Conservation (phyloP, 495 filamentous ascomycete genomes). For the Evansstolkia leycettana region DNA sequence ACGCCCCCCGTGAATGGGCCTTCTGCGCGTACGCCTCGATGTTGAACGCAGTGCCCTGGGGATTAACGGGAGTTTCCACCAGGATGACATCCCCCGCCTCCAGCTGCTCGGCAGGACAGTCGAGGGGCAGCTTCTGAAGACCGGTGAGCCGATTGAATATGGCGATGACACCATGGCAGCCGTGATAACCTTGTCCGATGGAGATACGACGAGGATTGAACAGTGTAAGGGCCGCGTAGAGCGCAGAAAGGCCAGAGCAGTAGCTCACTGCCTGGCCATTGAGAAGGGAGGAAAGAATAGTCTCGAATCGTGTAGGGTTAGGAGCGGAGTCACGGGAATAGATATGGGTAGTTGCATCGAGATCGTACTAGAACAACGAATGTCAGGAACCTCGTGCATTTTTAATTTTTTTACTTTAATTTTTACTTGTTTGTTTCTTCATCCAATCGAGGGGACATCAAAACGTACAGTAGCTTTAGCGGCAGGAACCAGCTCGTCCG, state of each 20-base stretch:
- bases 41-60: constrained; percentile 64
- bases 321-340: constrained; percentile 73
- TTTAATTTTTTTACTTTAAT: too few relatives aligned
- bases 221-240: constrained; percentile 68
- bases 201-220: constrained; percentile 68
- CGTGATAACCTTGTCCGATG: constrained; percentile 81
- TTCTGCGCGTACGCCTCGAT: constrained; percentile 55
- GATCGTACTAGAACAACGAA: constrained; percentile 9
- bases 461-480: constrained; percentile 13
- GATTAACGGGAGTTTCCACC: constrained; percentile 87
- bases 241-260: constrained; percentile 72
- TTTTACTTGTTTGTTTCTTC: too few relatives aligned
- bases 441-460: neutral
- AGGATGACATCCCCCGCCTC: constrained; percentile 73
- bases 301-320: constrained; percentile 72
- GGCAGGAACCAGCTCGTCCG: constrained; percentile 41
- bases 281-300: constrained; percentile 61
- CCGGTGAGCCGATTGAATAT: constrained; percentile 61
- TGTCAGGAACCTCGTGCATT: too few relatives aligned
- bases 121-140: constrained; percentile 50
- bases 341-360: constrained; percentile 29
- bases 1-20: constrained; percentile 61
- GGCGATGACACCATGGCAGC: constrained; percentile 71
- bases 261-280: constrained; percentile 62
- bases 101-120: constrained; percentile 43